These are phyloP conservation scores for Plasmodium adleri DNA, from an alignment of 169 alveolate species.

Conservation along the genomic window DNA sequence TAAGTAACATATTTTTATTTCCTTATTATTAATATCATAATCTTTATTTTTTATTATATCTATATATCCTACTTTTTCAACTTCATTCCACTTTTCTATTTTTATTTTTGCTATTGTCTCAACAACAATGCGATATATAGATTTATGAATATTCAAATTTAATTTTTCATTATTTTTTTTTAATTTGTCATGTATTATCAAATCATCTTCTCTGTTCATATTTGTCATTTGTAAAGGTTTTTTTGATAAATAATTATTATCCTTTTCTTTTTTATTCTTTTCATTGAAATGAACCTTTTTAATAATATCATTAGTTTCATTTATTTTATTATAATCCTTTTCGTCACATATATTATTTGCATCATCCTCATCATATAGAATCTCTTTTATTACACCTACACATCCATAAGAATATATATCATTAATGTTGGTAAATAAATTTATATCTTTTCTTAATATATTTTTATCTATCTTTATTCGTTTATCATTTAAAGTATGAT, in stretches of 20 bases:
- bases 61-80: conserved; percentile 10
- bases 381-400: conserved; percentile 23
- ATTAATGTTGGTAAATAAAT: not conserved
- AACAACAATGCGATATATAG: conserved; percentile 14
- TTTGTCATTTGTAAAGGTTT: not conserved
- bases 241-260: not conserved
- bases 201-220: not conserved
- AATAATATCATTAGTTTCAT: too few species aligned
- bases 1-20: conserved; percentile 40
- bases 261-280: not conserved
- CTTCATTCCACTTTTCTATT: conserved; percentile 45
- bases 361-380: conserved; percentile 13
- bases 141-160: not conserved
- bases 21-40: not conserved
- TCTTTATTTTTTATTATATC: not conserved
- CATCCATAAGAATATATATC: conserved; percentile 37
- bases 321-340: too few species aligned
- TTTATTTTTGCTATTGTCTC: conserved; percentile 23
- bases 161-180: not conserved
- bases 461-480: not conserved
- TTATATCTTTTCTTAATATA: conserved; percentile 40
- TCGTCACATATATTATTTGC: not conserved
- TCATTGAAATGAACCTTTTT: too few species aligned
- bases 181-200: not conserved
- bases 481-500: not conserved